A percentile compares a stretch with the other conserved stretches of the same genome.
These are phyloP conservation scores for Eimeria zaria DNA, from an alignment of 169 alveolate species.

Conservation along the genomic window DNA sequence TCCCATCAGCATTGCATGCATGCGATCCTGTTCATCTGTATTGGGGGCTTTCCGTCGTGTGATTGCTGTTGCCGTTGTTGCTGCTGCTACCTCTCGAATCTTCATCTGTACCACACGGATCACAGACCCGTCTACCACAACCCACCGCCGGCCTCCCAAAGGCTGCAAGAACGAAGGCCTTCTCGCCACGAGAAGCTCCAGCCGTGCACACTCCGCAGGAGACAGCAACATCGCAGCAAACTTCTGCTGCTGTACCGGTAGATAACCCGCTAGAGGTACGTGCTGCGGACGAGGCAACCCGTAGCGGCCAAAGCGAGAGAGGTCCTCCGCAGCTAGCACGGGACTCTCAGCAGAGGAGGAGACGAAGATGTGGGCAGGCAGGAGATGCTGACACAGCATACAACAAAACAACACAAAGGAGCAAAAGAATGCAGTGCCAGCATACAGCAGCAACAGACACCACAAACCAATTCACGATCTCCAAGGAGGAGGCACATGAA, in stretches of 20 bases:
- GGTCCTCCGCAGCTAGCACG: constrained; percentile 40
- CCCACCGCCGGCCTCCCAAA: constrained; percentile 83
- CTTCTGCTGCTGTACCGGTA: constrained; percentile 62
- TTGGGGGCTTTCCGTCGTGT: background rate
- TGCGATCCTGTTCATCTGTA: background rate
- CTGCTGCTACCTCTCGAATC: background rate
- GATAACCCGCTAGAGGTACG: constrained; percentile 63
- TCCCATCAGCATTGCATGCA: constrained; percentile 24
- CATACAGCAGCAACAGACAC: background rate
- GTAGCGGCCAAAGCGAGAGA: constrained; percentile 5
- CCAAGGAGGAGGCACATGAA: too few relatives aligned
- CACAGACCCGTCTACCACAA: constrained; percentile 61
- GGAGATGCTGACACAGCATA: constrained; percentile 39
- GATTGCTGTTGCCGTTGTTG: too few relatives aligned
- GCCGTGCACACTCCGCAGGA: constrained; percentile 40
- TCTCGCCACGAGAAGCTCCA: constrained; percentile 73
- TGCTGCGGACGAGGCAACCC: constrained; percentile 57
- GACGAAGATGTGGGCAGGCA: constrained; percentile 46
- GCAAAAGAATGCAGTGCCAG: background rate
- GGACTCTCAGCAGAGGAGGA: constrained; percentile 2
- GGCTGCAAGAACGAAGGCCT: constrained; percentile 75
- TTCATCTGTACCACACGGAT: constrained; percentile 75
- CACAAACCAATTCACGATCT: background rate
- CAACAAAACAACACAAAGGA: background rate
- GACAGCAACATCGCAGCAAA: constrained; percentile 33